These are phyloP conservation scores for Trametes punicea DNA, from an alignment of 768 basidiomycete genomes.

Conservation along the genomic window DNA sequence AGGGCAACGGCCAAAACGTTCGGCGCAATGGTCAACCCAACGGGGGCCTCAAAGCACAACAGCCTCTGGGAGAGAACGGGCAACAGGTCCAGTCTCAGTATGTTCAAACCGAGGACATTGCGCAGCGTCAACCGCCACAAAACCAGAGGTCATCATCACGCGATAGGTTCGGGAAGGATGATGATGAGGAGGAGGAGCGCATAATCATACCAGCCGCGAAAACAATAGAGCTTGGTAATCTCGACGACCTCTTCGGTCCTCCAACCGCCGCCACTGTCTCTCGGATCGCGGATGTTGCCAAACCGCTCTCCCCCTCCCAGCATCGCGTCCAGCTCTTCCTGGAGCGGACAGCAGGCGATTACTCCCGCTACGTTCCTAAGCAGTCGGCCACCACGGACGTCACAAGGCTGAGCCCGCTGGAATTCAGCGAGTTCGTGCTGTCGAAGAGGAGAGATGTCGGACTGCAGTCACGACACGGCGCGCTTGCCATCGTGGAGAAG, in stretches of 20 bases:
- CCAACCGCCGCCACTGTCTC: not conserved
- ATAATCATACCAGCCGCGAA: not conserved
- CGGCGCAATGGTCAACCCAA: not conserved
- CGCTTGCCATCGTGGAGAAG: slow-evolving; percentile 25
- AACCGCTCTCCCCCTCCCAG: not conserved
- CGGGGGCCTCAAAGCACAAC: not conserved
- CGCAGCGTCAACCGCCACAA: too few species aligned
- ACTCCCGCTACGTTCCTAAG: slow-evolving; percentile 42
- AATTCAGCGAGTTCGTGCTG: slow-evolving; percentile 42
- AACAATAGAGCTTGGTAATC: slow-evolving; percentile 9
- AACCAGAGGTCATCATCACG: not conserved
- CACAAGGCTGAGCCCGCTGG: slow-evolving; percentile 38
- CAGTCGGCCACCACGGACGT: slow-evolving; percentile 27
- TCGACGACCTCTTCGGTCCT: slow-evolving; percentile 18
- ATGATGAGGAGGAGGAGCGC: not conserved
- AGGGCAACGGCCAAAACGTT: not conserved
- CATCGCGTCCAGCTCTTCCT: slow-evolving; percentile 29
- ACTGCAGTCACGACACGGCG: slow-evolving; percentile 37
- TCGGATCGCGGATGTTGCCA: not conserved
- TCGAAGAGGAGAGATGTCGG: slow-evolving; percentile 42
- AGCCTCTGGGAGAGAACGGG: not conserved
- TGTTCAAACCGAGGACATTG: too few species aligned
- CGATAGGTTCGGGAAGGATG: too few species aligned
- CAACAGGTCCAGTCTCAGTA: not conserved
- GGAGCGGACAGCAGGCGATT: slow-evolving; percentile 47